Evolutionary conservation across 2,329 filamentous ascomycete genomes (phyloP), one percentile per base, ranked within the genome.

Genomic region (Penicillium sp.): DNA sequence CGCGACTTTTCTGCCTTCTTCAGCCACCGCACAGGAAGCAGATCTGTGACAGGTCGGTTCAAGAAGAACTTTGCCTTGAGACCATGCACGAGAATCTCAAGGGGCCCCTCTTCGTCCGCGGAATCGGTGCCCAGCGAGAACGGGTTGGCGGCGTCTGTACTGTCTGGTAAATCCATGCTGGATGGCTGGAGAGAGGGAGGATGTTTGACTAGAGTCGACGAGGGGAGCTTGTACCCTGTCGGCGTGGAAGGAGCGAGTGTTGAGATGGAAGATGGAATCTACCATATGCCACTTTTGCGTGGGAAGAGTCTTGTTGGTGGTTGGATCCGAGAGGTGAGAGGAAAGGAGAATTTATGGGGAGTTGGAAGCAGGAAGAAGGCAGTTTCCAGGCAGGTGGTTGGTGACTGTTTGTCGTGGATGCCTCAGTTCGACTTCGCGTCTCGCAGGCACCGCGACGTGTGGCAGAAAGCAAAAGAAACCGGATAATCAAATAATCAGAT

Each of bases 31-130:
- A 19, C 17, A 2, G 71, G 72, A 12, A 74, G 55, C 15, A 73
- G 60, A 2, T 73, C 67, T 6, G 69, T 62, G 7, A 65, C 50
- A 2, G 64, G 54, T 3, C 57, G 60, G 53, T 71, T 65, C 19
- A 72, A 62, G 30, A 68, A 68, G 24, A 72, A 38, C 30, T 64
- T 68, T 24, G 69, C 71, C 19, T 60, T 70, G 17, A 72, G 53
- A 19, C 59, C 59, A 19, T 72, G 69, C 24, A 72, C 65, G 28
- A 58, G 22, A n/a, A 68, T 54, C n/a, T 63, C 63, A 4, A n/a
- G 17, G 1, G 53, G 44, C 9, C n/a, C 53, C 2, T 17, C 30
- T 4, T 55, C 17, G 10, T 40, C 26, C 15, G 12, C 6, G 6
- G 53, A 15, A 12, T 6, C 6, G 15, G 19, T 26, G 35, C 22